These are phyloP conservation scores for Macrocystidia cucumis DNA, from an alignment of 1,284 basidiomycete genomes.

Conservation along the genomic window DNA sequence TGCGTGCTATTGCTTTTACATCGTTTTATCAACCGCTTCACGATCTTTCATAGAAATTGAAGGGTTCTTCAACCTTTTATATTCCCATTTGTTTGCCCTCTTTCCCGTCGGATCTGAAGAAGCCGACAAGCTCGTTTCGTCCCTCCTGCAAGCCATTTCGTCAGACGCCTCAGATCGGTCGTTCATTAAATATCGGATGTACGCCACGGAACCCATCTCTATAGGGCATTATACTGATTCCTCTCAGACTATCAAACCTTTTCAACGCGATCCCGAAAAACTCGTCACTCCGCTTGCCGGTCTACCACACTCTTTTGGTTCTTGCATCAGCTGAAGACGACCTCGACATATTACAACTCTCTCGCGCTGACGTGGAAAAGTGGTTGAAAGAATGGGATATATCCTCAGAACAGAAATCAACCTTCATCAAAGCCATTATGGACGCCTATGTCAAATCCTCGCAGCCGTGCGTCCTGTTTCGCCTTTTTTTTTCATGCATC, in stretches of 20 bases:
- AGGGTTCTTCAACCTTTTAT: conserved; percentile 81
- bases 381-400: conserved; percentile 79
- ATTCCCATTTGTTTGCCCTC: conserved; percentile 58
- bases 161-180: conserved; percentile 43
- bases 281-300: conserved; percentile 59
- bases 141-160: conserved; percentile 49
- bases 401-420: conserved; percentile 56
- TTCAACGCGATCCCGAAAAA: conserved; percentile 77
- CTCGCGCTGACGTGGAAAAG: conserved; percentile 54
- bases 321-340: conserved; percentile 64
- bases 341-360: conserved; percentile 60
- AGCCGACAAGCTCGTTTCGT: conserved; percentile 37
- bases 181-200: conserved; percentile 67
- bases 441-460: conserved; percentile 53
- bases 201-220: conserved; percentile 15
- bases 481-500: conserved; percentile 2
- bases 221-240: conserved; percentile 4
- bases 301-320: conserved; percentile 64
- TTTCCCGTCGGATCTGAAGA: conserved; percentile 49
- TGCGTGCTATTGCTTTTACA: conserved; percentile 6
- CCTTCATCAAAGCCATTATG: conserved; percentile 64
- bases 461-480: conserved; percentile 38
- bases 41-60: conserved; percentile 54
- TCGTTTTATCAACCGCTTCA: conserved; percentile 7
- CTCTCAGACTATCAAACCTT: conserved; percentile 70